Base-by-base conservation (phyloP, 1,284 basidiomycete species). In the Tremellales sp. region DNA sequence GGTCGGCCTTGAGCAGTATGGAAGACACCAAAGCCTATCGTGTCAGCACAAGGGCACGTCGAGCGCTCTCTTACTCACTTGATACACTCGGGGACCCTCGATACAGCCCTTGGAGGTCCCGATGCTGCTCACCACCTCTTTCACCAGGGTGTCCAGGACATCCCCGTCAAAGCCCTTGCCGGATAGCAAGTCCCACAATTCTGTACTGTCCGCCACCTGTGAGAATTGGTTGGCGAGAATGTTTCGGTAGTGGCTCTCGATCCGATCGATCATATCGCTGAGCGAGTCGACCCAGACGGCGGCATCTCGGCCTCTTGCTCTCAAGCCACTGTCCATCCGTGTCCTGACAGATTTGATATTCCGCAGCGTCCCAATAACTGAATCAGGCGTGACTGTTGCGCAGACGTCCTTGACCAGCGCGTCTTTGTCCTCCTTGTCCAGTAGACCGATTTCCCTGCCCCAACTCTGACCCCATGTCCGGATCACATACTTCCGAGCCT, bases 401-500 rank as follows among this genome's bases (percentile, higher is more conserved):
- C 78, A 78, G 1, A 92, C 78, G 2, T 86, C 85, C 51, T 82
- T 82, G 25, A 91, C 72, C 2, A 92, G 74, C 17, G 75, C 76
- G 23, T 86, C 83, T 27, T 86, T 81, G 26, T 83, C 78, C 56
- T 83, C 83, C 54, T 80, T 79, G 3, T 83, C 79, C 1, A 92
- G 77, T 0, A 75, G 68, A 1, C 85, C 85, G 58, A 94, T 86
- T 54, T 93, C 89, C 26, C 81, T 85, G 54, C 83, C 84, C 91
- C 90, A 94, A 3, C 86, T 84, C 55, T 89, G 85, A 8, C 87
- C 87, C 64, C 89, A 94, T 19, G 87, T 78, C 0, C 84, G 82
- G 0, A 89, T 82, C 5, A 96, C 77, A 12, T 85, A 87, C 3
- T 83, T 77, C 7, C 85, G 78, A 0, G 87, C 83, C 0, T 84